These are phyloP conservation scores for Triadica sebifera DNA, from an alignment of 345 rosid genomes.

Conservation along the genomic window DNA sequence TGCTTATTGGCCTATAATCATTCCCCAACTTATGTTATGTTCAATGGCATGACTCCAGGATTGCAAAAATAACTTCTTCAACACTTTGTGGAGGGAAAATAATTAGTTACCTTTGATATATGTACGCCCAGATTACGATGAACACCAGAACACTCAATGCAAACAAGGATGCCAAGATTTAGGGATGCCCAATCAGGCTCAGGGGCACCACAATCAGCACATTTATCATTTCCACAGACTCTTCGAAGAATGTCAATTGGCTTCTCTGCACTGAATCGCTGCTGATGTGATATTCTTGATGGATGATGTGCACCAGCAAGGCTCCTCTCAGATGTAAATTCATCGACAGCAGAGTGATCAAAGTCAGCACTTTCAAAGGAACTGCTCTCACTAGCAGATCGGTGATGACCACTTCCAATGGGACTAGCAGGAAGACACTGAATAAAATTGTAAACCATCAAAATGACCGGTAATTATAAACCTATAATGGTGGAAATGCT, in stretches of 20 bases:
- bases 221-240: slow-evolving; percentile 89
- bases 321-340: slow-evolving; percentile 68
- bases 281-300: slow-evolving; percentile 66
- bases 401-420: slow-evolving; percentile 88
- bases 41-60: background rate
- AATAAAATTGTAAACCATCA: slow-evolving; percentile 28
- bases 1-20: background rate
- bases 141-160: slow-evolving; percentile 99
- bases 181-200: slow-evolving; percentile 99
- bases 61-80: background rate
- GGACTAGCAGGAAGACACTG: slow-evolving; percentile 80
- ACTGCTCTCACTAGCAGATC: slow-evolving; percentile 96
- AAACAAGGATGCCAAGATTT: slow-evolving; percentile 92
- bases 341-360: slow-evolving; percentile 77
- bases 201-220: slow-evolving; percentile 98
- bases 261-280: slow-evolving; percentile 66
- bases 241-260: slow-evolving; percentile 74
- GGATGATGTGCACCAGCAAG: slow-evolving; percentile 48
- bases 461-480: slow-evolving; percentile 13
- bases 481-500: slow-evolving; percentile 4
- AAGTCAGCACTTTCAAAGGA: slow-evolving; percentile 94
- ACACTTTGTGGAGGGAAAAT: background rate
- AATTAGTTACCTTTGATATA: slow-evolving; percentile 71
- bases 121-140: slow-evolving; percentile 99
- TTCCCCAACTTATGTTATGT: no score